phyloP scores from a whole-genome alignment of 176 grass and related monocot species.

The Metroxylon sagu region DNA sequence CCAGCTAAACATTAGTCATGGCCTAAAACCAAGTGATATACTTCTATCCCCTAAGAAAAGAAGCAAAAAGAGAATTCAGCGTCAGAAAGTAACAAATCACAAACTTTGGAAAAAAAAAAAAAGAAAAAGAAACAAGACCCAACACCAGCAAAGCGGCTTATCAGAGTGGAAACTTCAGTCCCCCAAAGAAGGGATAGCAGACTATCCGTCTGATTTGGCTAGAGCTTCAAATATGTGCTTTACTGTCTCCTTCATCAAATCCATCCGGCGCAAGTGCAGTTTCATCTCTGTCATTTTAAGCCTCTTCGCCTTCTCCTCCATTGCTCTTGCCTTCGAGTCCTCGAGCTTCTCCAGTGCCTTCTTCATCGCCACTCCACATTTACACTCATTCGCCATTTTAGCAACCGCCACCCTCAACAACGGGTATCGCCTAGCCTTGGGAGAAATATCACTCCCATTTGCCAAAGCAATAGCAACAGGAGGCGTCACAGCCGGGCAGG shows the following conservation, averaged over 20 bases:
- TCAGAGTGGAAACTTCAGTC: too few species aligned
- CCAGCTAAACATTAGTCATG: too few species aligned
- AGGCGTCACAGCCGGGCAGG: too few species aligned
- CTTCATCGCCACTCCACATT: conserved; percentile 34
- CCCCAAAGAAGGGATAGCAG: too few species aligned
- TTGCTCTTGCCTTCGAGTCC: conserved; percentile 22
- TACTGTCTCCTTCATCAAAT: conserved; percentile 64
- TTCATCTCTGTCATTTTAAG: conserved; percentile 41
- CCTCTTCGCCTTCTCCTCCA: conserved; percentile 62
- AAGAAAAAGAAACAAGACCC: too few species aligned
- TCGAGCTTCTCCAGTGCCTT: conserved; percentile 51
- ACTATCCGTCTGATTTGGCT: conserved; percentile 24
- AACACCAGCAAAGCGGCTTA: too few species aligned
- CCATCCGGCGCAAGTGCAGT: conserved; percentile 48
- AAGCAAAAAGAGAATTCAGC: too few species aligned
- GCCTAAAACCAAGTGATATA: too few species aligned
- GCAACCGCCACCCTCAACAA: conserved; percentile 48
- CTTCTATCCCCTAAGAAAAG: too few species aligned
- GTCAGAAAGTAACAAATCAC: too few species aligned
- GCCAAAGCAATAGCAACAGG: background rate
- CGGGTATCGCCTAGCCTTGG: conserved; percentile 32
- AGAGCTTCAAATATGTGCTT: conserved; percentile 52
- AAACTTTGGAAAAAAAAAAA: too few species aligned
- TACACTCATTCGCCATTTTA: conserved; percentile 42
- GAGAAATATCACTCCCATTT: conserved; percentile 20